These are phyloP conservation scores for Hypsizygus ulmarius DNA, from an alignment of 1,284 basidiomycete species.

Conservation along the genomic window DNA sequence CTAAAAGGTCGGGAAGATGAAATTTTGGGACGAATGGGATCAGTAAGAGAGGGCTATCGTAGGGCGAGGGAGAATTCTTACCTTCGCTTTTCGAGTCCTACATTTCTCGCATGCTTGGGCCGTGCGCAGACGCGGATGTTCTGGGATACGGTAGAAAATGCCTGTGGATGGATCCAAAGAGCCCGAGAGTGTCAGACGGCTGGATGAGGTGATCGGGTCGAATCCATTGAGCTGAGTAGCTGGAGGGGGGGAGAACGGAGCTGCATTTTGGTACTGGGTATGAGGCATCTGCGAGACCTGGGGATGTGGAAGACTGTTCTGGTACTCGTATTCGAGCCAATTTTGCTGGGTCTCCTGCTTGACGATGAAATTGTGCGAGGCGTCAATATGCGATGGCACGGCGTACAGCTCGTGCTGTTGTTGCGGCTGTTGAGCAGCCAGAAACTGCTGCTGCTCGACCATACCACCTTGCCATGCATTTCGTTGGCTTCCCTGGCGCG, in stretches of 20 bases:
- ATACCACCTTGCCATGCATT: background rate
- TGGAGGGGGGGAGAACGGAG: slow-evolving; percentile 19
- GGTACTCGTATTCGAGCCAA: background rate
- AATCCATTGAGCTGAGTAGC: background rate
- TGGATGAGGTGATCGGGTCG: slow-evolving; percentile 13
- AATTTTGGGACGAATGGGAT: slow-evolving; percentile 1
- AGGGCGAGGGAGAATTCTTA: slow-evolving; percentile 26
- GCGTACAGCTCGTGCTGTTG: slow-evolving; percentile 7
- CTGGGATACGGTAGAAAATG: slow-evolving; percentile 56
- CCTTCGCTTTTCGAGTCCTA: slow-evolving; percentile 61
- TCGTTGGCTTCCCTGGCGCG: background rate
- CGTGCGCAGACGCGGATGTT: slow-evolving; percentile 58
- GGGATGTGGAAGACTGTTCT: background rate
- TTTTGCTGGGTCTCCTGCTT: background rate
- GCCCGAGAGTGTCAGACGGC: slow-evolving; percentile 46
- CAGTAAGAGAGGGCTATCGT: background rate
- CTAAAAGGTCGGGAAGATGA: slow-evolving; percentile 26
- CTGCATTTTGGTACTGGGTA: slow-evolving; percentile 18
- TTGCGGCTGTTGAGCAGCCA: background rate
- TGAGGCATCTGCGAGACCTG: background rate
- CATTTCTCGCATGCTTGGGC: slow-evolving; percentile 66
- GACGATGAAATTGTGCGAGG: background rate
- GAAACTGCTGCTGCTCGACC: background rate
- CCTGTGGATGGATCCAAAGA: slow-evolving; percentile 58
- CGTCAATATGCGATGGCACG: background rate